phyloP scores from a whole-genome alignment of 495 filamentous ascomycete genomes.

The Penicillium verhagenii region DNA sequence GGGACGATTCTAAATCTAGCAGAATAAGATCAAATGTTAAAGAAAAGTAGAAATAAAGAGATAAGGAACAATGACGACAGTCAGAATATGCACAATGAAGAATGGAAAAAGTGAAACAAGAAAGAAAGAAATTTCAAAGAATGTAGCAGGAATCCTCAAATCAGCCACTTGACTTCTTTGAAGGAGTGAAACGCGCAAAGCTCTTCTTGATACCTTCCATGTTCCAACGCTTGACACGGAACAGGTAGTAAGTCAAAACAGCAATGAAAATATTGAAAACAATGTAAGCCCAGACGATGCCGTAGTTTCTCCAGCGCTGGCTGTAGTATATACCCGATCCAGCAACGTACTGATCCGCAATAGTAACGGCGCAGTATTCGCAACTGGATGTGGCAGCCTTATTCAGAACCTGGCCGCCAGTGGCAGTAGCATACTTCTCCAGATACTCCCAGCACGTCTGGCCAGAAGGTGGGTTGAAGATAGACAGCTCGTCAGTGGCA shows the following conservation, averaged over 20 bases:
- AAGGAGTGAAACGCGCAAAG: constrained; percentile 8
- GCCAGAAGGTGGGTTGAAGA: constrained; percentile 51
- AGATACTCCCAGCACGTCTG: constrained; percentile 62
- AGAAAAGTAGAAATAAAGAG: not conserved
- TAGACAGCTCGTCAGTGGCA: constrained; percentile 57
- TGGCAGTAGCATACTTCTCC: constrained; percentile 40
- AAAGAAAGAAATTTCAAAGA: not conserved
- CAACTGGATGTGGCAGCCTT: constrained; percentile 53
- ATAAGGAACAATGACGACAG: not conserved
- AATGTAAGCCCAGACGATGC: constrained; percentile 67
- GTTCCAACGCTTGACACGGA: constrained; percentile 41
- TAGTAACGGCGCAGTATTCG: constrained; percentile 56
- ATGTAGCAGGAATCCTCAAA: not conserved
- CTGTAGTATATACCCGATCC: constrained; percentile 48
- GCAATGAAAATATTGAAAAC: constrained; percentile 67
- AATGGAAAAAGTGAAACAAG: constrained; percentile 6
- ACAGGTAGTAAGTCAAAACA: constrained; percentile 46
- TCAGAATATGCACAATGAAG: not conserved
- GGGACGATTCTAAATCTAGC: not conserved
- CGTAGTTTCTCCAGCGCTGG: constrained; percentile 72
- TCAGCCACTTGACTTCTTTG: constrained; percentile 14
- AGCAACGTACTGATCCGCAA: constrained; percentile 63
- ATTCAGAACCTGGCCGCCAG: constrained; percentile 56
- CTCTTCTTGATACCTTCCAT: constrained; percentile 23
- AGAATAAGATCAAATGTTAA: no score